These are phyloP conservation scores for Penicillium argentinense DNA, from an alignment of 495 filamentous ascomycete species.

Conservation along the genomic window DNA sequence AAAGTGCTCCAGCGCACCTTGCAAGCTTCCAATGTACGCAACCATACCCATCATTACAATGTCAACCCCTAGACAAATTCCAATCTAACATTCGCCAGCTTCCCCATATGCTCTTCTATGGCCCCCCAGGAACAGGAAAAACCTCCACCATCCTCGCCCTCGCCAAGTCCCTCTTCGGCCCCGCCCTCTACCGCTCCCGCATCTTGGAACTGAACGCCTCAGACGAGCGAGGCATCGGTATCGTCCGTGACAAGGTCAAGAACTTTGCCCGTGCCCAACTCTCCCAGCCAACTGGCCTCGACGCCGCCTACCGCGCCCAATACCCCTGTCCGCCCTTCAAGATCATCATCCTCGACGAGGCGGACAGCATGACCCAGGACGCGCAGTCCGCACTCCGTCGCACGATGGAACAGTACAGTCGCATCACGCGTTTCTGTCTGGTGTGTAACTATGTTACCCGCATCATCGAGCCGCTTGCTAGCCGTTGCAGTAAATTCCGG, in stretches of 20 bases:
- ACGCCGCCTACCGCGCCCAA: slow-evolving; percentile 62
- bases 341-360: slow-evolving; percentile 96
- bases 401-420: slow-evolving; percentile 97
- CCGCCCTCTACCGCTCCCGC: slow-evolving; percentile 87
- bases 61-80: neutral
- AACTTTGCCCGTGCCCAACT: slow-evolving; percentile 95
- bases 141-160: slow-evolving; percentile 97
- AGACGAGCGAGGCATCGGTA: slow-evolving; percentile 95
- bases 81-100: slow-evolving; percentile 51
- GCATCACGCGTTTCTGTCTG: slow-evolving; percentile 94
- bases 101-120: slow-evolving; percentile 99
- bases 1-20: slow-evolving; percentile 88
- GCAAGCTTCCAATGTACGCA: slow-evolving; percentile 83
- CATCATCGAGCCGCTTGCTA: slow-evolving; percentile 95
- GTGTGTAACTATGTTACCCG: slow-evolving; percentile 98
- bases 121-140: slow-evolving; percentile 95
- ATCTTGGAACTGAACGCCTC: slow-evolving; percentile 98
- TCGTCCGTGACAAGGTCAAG: slow-evolving; percentile 98
- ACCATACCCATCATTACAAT: neutral
- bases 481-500: slow-evolving; percentile 89
- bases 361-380: slow-evolving; percentile 98
- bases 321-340: slow-evolving; percentile 98
- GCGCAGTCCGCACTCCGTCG: slow-evolving; percentile 88
- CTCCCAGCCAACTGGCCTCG: slow-evolving; percentile 68
- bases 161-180: slow-evolving; percentile 95